These are phyloP conservation scores for Leccinum fuscescens DNA, from an alignment of 1,284 basidiomycete species.

Conservation along the genomic window DNA sequence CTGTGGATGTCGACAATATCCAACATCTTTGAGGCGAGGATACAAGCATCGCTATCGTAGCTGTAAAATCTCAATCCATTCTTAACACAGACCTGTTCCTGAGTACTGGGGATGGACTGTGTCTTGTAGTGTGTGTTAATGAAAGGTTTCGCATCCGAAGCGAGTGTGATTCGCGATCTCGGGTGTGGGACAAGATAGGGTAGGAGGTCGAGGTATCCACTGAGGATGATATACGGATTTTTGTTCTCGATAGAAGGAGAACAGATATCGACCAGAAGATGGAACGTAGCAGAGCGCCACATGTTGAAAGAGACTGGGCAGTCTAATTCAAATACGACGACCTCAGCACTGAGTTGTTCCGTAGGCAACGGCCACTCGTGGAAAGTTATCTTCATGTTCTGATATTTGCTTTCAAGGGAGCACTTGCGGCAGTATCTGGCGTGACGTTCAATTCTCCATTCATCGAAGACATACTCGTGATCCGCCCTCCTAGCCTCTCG, in stretches of 20 bases:
- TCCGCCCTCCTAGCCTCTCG: neutral
- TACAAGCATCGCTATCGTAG: constrained; percentile 9
- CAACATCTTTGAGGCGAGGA: constrained; percentile 13
- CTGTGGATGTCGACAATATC: constrained; percentile 12
- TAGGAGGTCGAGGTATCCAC: constrained; percentile 4
- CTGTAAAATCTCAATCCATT: constrained; percentile 32
- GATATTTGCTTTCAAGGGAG: constrained; percentile 17
- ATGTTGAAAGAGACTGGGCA: constrained; percentile 38
- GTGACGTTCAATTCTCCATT: constrained; percentile 2
- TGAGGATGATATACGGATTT: constrained; percentile 13
- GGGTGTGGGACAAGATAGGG: constrained; percentile 14
- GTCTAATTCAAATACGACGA: constrained; percentile 10
- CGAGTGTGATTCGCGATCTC: constrained; percentile 29
- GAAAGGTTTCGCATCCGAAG: constrained; percentile 35
- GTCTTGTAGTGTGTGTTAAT: constrained; percentile 35
- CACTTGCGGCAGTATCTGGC: constrained; percentile 35
- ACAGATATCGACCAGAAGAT: constrained; percentile 37
- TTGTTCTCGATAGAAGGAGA: neutral
- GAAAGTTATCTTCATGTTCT: constrained; percentile 34
- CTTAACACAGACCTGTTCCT: constrained; percentile 32
- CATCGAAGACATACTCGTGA: constrained; percentile 1
- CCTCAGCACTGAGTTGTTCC: constrained; percentile 20
- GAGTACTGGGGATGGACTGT: constrained; percentile 27
- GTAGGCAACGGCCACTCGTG: constrained; percentile 52
- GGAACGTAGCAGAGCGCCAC: constrained; percentile 47